These are phyloP conservation scores for Gossypium stocksii DNA, from an alignment of 345 rosid species.

Conservation along the genomic window DNA sequence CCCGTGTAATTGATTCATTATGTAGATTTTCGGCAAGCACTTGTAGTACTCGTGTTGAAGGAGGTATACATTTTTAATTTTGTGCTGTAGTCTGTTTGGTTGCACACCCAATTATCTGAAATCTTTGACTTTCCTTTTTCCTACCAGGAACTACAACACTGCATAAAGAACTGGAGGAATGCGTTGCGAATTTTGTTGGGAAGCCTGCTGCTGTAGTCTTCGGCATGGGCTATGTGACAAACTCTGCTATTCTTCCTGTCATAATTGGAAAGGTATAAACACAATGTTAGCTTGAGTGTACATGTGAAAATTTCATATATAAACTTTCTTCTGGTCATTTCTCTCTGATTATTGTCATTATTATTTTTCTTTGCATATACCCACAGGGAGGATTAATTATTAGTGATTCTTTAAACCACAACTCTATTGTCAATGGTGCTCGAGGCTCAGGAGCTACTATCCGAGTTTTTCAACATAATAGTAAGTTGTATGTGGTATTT, in stretches of 20 bases:
- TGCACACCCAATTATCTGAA: not conserved
- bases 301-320: not conserved
- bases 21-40: constrained; percentile 78
- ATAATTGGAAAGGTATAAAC: constrained; percentile 70
- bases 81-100: not conserved
- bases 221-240: constrained; percentile 93
- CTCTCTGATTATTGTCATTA: constrained; percentile 4
- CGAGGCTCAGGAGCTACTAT: constrained; percentile 96
- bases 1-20: constrained; percentile 74
- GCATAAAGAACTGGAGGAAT: constrained; percentile 76
- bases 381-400: constrained; percentile 80
- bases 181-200: constrained; percentile 81
- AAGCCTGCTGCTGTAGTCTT: constrained; percentile 84
- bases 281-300: not conserved
- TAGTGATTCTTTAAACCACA: constrained; percentile 95
- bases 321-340: constrained; percentile 6
- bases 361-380: constrained; percentile 5
- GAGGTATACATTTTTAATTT: constrained; percentile 42
- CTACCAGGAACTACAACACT: constrained; percentile 63
- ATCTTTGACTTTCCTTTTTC: not conserved
- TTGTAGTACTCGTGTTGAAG: constrained; percentile 84
- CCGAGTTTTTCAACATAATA: constrained; percentile 90
- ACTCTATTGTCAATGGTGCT: constrained; percentile 91
- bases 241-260: constrained; percentile 85
- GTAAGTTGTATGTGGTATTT: constrained; percentile 38